phyloP scores from a whole-genome alignment of 108 stramenopile species.

The Fistulifera pelliculosa region DNA sequence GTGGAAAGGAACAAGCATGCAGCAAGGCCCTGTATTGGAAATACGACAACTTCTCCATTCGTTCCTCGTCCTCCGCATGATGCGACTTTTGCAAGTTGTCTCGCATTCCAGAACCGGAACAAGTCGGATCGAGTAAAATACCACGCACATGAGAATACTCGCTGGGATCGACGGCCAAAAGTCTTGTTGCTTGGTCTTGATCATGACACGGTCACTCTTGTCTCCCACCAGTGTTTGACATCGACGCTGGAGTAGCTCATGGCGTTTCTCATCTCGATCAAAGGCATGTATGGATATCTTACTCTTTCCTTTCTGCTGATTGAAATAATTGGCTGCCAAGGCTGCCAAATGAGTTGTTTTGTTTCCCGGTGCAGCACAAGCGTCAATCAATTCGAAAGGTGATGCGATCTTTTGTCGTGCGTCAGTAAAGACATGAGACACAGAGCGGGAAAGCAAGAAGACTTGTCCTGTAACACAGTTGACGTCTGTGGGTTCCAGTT shows the following conservation, averaged over 20 bases:
- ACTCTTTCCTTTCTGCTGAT: not conserved
- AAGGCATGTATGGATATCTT: slow-evolving; percentile 53
- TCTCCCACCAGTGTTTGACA: slow-evolving; percentile 33
- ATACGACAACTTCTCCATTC: slow-evolving; percentile 64
- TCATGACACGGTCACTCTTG: slow-evolving; percentile 4
- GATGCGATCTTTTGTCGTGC: slow-evolving; percentile 5
- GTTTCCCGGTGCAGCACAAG: slow-evolving; percentile 99
- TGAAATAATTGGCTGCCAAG: slow-evolving; percentile 23
- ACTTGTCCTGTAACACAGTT: slow-evolving; percentile 88
- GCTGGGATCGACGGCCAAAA: slow-evolving; percentile 62
- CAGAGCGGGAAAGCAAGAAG: slow-evolving; percentile 92
- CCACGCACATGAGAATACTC: slow-evolving; percentile 55
- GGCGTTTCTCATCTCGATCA: slow-evolving; percentile 76
- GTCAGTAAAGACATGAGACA: slow-evolving; percentile 31
- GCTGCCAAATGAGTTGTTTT: slow-evolving; percentile 98
- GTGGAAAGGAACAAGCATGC: slow-evolving; percentile 85
- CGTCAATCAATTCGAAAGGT: slow-evolving; percentile 78
- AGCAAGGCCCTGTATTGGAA: slow-evolving; percentile 86
- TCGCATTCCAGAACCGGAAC: slow-evolving; percentile 95
- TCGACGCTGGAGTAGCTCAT: slow-evolving; percentile 58
- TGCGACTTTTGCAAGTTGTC: slow-evolving; percentile 55
- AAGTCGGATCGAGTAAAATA: slow-evolving; percentile 96
- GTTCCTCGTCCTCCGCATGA: slow-evolving; percentile 18
- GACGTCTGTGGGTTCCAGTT: slow-evolving; percentile 46
- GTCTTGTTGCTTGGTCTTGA: slow-evolving; percentile 53